phyloP scores from a whole-genome alignment of 495 filamentous ascomycete genomes.

The Xylaria bambusicola region DNA sequence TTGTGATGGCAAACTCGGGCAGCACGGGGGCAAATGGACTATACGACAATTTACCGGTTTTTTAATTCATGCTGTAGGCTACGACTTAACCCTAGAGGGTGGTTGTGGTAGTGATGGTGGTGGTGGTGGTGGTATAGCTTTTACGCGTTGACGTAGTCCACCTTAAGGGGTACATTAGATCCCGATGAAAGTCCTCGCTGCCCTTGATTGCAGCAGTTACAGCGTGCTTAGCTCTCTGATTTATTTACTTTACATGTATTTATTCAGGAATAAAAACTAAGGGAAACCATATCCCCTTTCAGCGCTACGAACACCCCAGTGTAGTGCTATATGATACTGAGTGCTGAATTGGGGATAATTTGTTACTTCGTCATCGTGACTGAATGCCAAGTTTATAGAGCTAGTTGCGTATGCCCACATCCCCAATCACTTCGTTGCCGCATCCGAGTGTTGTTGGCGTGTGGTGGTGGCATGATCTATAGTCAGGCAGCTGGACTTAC shows the following conservation, averaged over 20 bases:
- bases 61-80: not conserved
- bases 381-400: not conserved
- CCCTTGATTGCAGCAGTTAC: not conserved
- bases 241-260: no score
- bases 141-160: not conserved
- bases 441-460: not conserved
- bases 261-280: no score
- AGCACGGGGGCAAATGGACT: not conserved
- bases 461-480: not conserved
- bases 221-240: not conserved
- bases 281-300: no score
- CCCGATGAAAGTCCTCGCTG: constrained; percentile 10
- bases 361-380: not conserved
- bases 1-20: not conserved
- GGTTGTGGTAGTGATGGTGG: not conserved
- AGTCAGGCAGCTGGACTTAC: constrained; percentile 1
- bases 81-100: not conserved
- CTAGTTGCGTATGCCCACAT: not conserved
- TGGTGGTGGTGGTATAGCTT: not conserved
- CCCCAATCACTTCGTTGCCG: constrained; percentile 1
- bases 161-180: constrained; percentile 7
- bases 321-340: not conserved
- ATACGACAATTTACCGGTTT: constrained; percentile 4
- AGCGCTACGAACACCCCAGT: constrained; percentile 7
- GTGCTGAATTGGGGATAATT: no score